Base-by-base conservation (phyloP, 2,329 filamentous ascomycete species). In the Chaetomiaceae sp. region DNA sequence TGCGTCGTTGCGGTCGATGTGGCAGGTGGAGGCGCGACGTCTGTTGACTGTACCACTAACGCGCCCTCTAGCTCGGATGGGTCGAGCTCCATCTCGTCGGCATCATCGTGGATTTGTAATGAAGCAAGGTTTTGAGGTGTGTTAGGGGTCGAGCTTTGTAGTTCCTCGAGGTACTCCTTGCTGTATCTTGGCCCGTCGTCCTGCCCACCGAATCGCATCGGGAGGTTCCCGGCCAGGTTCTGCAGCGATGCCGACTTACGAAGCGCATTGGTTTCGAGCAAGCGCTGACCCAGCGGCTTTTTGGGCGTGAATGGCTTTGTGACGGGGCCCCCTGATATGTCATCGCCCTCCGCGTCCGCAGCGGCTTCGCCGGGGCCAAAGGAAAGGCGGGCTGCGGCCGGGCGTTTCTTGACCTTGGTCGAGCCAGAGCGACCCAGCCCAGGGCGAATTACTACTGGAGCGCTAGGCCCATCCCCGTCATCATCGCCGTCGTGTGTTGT, bases 91-190 rank as follows among this genome's bases (percentile, higher is more conserved):
- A 82, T 81, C 23, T 70, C 75, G 20, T 79, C 74, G 38, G 69
- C 70, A 23, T 69, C 68, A 23, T 68, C 69, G 29, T 73, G 70
- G 7, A 74, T 70, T 23, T 71, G 67, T 7, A 75, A 57, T 0
- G 70, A 70, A 0, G 74, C 72, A 1, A 85, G 64, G 54, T 88
- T 79, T 57, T 82, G 85, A 0, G 90, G 91, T 0, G 88, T 91
- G 21, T 85, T 89, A 0, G 90, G 90, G 0, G 91, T 96, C 11
- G 89, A 90, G 54, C 84, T 87, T 58, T 90, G 89, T 13, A 99
- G 77, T 67, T 96, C 89, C 30, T 88, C 84, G 18, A 99, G 76
- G 60, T 92, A 89, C 62, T 95, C 89, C 64, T 87, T 88, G 73
- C 81, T 95, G 67, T 99, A 97, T 54, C 75, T 86, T 0, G 90